Evolutionary conservation across 768 basidiomycete genomes (phyloP).

Genomic region (Amanita brunnescens): DNA sequence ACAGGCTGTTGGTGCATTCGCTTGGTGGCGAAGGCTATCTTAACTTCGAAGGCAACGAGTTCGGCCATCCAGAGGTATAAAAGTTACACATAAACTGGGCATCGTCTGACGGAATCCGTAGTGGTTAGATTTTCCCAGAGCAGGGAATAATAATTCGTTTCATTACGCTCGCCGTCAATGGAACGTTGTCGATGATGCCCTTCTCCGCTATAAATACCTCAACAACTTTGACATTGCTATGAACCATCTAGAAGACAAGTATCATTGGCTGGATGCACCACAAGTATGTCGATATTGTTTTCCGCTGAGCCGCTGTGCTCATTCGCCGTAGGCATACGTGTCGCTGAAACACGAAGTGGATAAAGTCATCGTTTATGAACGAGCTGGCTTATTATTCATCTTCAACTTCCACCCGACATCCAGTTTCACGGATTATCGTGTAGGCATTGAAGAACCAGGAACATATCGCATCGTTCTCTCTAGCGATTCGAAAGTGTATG

Average conservation of each 20-base stretch:
- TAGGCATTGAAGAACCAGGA: constrained; percentile 80
- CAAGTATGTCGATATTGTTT: constrained; percentile 42
- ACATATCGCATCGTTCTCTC: constrained; percentile 76
- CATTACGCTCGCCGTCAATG: constrained; percentile 96
- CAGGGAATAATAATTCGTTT: constrained; percentile 93
- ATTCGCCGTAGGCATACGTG: constrained; percentile 62
- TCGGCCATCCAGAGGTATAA: constrained; percentile 90
- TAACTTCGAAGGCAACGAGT: constrained; percentile 98
- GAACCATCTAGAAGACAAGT: constrained; percentile 77
- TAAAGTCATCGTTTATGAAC: constrained; percentile 91
- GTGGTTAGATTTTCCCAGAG: constrained; percentile 99
- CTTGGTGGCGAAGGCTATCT: constrained; percentile 97
- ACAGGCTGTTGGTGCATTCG: constrained; percentile 79
- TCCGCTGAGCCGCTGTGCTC: constrained; percentile 5
- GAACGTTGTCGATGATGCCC: constrained; percentile 81
- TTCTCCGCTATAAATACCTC: constrained; percentile 89
- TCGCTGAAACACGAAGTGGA: constrained; percentile 91
- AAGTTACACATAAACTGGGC: neutral
- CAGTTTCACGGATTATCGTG: constrained; percentile 89
- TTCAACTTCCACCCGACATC: constrained; percentile 96
- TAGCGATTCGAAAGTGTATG: constrained; percentile 82
- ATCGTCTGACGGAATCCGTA: constrained; percentile 19
- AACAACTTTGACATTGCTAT: constrained; percentile 91
- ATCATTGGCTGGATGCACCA: constrained; percentile 76
- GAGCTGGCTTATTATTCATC: constrained; percentile 87